Evolutionary conservation across 129 eudicot species (phyloP).

Genomic region (Heracleum sosnowskyi): DNA sequence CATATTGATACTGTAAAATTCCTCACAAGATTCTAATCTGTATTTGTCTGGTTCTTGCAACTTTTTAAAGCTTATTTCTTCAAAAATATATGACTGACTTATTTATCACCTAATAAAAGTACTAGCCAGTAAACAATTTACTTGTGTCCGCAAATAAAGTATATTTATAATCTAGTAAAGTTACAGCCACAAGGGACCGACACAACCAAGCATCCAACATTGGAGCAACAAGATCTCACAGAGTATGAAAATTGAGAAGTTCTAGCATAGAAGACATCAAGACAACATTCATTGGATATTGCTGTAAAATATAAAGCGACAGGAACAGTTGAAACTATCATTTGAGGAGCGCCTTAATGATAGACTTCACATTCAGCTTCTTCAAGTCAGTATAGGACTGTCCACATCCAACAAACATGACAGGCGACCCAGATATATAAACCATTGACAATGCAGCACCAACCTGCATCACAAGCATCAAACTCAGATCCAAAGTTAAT

Average conservation of each 20-base stretch:
- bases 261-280: background rate
- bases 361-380: slow-evolving; percentile 92
- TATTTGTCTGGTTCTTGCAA: background rate
- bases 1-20: background rate
- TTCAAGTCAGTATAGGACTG: slow-evolving; percentile 94
- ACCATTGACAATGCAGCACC: slow-evolving; percentile 99
- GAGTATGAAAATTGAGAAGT: background rate
- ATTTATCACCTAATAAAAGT: no score
- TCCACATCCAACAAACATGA: slow-evolving; percentile 98
- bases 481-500: background rate
- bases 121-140: background rate
- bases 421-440: slow-evolving; percentile 96
- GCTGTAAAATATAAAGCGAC: background rate
- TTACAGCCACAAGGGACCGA: background rate
- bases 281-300: background rate
- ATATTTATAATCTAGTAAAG: background rate
- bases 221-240: background rate
- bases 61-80: background rate
- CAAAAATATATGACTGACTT: background rate
- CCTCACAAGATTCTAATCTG: background rate
- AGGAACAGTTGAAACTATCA: slow-evolving; percentile 21
- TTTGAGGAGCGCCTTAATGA: slow-evolving; percentile 86
- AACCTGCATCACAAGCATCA: slow-evolving; percentile 43
- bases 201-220: slow-evolving; percentile 1
- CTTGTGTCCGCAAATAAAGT: background rate